A percentile compares a stretch with the other conserved stretches of the same genome.
These are phyloP conservation scores for Sporopachydermia quercuum DNA, from an alignment of 805 yeast genomes.

Conservation along the genomic window DNA sequence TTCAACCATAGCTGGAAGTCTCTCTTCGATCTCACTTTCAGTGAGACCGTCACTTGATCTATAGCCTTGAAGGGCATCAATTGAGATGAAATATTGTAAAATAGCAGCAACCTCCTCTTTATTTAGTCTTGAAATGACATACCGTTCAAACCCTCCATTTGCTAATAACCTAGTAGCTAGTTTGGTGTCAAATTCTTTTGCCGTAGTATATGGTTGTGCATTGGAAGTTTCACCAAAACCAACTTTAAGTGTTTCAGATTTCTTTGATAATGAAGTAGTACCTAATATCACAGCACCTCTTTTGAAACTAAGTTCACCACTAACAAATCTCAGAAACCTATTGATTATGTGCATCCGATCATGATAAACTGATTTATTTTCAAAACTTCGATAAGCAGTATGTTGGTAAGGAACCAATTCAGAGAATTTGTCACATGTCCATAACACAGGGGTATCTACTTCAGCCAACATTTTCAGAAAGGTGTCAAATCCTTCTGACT, in stretches of 20 bases:
- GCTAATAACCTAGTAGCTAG: conserved; percentile 33
- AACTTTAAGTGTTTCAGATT: conserved; percentile 40
- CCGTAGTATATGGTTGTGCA: conserved; percentile 38
- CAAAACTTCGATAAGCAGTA: conserved; percentile 45
- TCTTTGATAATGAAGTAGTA: conserved; percentile 38
- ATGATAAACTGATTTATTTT: conserved; percentile 41
- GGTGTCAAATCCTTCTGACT: conserved; percentile 30
- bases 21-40: conserved; percentile 9
- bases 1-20: conserved; percentile 23
- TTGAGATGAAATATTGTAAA: conserved; percentile 25
- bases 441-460: conserved; percentile 35
- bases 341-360: conserved; percentile 50
- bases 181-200: conserved; percentile 34
- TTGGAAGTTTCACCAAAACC: conserved; percentile 38
- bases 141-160: conserved; percentile 23
- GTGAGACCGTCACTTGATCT: conserved; percentile 11
- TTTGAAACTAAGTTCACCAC: conserved; percentile 36
- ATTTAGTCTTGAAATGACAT: conserved; percentile 26
- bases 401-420: conserved; percentile 37
- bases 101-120: conserved; percentile 29
- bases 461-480: conserved; percentile 46
- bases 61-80: conserved; percentile 24
- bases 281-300: conserved; percentile 56
- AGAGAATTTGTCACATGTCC: conserved; percentile 66
- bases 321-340: conserved; percentile 34